These are phyloP conservation scores for Syncephalastrum monosporum DNA, from an alignment of 371 early-diverging fungal genomes.

Conservation along the genomic window DNA sequence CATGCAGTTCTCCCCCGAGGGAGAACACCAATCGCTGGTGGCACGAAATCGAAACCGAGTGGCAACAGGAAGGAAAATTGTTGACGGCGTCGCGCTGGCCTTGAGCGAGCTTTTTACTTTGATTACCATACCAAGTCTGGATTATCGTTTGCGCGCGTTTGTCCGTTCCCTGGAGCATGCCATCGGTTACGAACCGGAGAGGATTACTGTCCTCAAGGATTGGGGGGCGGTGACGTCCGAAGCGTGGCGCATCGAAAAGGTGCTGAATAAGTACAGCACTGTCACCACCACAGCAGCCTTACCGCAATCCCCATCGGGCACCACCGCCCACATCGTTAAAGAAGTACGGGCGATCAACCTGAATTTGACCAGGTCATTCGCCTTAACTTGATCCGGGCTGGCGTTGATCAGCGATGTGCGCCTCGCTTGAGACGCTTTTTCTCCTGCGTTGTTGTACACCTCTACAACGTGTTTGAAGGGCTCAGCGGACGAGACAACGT, in stretches of 20 bases:
- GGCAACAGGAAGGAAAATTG: conserved; percentile 1
- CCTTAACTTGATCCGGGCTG: too few species aligned
- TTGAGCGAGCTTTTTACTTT: neutral
- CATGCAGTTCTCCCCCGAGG: neutral
- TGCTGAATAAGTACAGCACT: neutral
- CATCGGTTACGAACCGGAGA: neutral
- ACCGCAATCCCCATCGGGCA: too few species aligned
- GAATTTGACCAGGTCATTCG: too few species aligned
- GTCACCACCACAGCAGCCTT: too few species aligned
- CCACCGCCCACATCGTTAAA: too few species aligned
- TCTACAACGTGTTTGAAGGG: too few species aligned
- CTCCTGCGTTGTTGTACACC: too few species aligned
- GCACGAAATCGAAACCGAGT: neutral
- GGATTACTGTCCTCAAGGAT: neutral
- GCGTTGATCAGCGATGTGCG: too few species aligned
- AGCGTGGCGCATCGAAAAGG: conserved; percentile 4
- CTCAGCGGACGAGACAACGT: too few species aligned
- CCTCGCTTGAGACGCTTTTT: too few species aligned
- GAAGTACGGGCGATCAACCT: too few species aligned
- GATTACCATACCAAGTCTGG: neutral
- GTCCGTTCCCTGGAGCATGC: neutral
- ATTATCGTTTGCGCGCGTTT: neutral
- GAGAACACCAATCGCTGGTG: conserved; percentile 3
- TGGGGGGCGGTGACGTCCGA: conserved; percentile 1
- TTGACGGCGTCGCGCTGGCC: conserved; percentile 6